A percentile compares a stretch with the other conserved stretches of the same genome.
Conservation (phyloP, 495 filamentous ascomycete species). For the Lasiosphaeria ovina region DNA sequence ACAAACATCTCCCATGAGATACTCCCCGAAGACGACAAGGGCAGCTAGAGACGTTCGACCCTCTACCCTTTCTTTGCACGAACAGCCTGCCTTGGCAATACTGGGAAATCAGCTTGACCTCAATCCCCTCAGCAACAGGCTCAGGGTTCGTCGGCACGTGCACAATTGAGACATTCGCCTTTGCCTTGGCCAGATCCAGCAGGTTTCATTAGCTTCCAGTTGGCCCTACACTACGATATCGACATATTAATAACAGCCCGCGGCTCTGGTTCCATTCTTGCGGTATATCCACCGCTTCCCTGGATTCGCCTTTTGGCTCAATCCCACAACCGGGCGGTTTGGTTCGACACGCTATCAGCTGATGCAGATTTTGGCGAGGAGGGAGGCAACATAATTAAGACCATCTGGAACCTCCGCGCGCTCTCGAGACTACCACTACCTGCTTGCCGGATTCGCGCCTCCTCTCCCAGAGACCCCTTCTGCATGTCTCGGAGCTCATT, state of each 20-base stretch:
- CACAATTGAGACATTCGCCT: no score
- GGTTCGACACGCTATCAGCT: constrained; percentile 21
- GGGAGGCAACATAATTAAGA: constrained; percentile 12
- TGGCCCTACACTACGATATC: background rate
- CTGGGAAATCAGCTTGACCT: no score
- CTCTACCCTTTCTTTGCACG: no score
- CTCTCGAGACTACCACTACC: background rate
- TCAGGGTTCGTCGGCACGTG: no score
- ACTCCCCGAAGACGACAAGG: no score
- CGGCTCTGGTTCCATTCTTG: constrained; percentile 8
- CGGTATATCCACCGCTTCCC: constrained; percentile 11
- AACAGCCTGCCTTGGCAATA: no score
- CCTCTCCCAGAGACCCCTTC: background rate
- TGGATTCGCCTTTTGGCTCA: constrained; percentile 25
- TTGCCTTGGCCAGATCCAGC: no score
- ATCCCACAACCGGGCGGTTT: constrained; percentile 18
- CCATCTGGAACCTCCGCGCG: background rate
- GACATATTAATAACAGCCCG: constrained; percentile 19
- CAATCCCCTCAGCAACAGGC: no score
- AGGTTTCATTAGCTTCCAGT: background rate
- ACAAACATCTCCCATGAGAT: no score
- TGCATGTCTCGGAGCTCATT: background rate
- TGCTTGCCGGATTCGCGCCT: background rate
- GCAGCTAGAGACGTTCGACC: no score
- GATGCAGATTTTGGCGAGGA: constrained; percentile 6